Evolutionary conservation across 1,139 yeast genomes (phyloP).

Genomic region (Magnusiomyces starmeri): DNA sequence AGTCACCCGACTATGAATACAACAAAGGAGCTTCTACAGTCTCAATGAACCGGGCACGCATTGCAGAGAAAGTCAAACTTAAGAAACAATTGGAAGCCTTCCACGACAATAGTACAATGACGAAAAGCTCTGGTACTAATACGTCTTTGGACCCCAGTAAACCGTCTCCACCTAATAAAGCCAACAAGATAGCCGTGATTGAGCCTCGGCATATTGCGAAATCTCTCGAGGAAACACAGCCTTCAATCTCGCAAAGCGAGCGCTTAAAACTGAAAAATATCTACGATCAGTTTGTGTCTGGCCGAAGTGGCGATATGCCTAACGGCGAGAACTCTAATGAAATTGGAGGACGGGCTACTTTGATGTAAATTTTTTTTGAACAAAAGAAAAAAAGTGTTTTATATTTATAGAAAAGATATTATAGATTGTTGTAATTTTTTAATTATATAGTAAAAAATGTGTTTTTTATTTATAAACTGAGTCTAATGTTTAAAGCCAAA

Average conservation of each 20-base stretch:
- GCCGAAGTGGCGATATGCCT: constrained; percentile 84
- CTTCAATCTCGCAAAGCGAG: constrained; percentile 76
- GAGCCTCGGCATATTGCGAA: constrained; percentile 49
- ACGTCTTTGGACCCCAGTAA: constrained; percentile 8
- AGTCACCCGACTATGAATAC: constrained; percentile 24
- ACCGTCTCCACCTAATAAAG: constrained; percentile 2
- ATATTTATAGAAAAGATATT: too few species aligned
- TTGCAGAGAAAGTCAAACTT: constrained; percentile 40
- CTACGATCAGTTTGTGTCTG: constrained; percentile 67
- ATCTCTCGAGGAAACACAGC: constrained; percentile 71
- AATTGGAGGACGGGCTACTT: constrained; percentile 76
- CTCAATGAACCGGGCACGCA: constrained; percentile 36
- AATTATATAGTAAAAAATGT: too few species aligned
- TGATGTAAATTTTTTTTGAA: constrained; percentile 56
- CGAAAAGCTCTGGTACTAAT: constrained; percentile 3
- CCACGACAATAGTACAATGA: not conserved
- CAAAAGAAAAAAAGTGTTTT: too few species aligned
- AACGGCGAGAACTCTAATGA: constrained; percentile 76
- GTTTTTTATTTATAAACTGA: too few species aligned
- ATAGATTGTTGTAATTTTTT: too few species aligned
- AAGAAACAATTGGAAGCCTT: constrained; percentile 43
- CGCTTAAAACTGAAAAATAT: constrained; percentile 53
- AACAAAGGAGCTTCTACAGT: too few species aligned
- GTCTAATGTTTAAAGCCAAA: too few species aligned
- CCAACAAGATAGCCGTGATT: constrained; percentile 35